Evolutionary conservation across 805 yeast genomes (phyloP).

Genomic region (Candida boleticola): DNA sequence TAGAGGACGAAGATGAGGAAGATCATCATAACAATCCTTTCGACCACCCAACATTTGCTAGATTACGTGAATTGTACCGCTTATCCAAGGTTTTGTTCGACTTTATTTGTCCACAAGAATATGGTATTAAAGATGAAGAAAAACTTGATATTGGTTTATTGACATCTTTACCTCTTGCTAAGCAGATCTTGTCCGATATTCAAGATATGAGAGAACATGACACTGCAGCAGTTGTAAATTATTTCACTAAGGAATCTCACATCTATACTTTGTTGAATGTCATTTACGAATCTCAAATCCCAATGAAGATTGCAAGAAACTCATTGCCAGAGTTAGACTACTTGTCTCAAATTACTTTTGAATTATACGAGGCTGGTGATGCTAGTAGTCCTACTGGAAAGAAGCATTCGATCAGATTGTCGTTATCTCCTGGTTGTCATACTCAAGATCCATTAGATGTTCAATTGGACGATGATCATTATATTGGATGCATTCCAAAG

Average conservation of each 20-base stretch:
- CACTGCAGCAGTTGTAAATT: slow-evolving; percentile 80
- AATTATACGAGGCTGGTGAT: slow-evolving; percentile 81
- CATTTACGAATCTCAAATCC: slow-evolving; percentile 86
- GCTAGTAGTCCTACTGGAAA: slow-evolving; percentile 58
- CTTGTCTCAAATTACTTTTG: slow-evolving; percentile 90
- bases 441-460: slow-evolving; percentile 97
- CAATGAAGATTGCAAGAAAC: slow-evolving; percentile 92
- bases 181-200: slow-evolving; percentile 79
- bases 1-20: slow-evolving; percentile 1
- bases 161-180: slow-evolving; percentile 91
- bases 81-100: slow-evolving; percentile 92
- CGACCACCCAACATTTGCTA: slow-evolving; percentile 75
- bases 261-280: slow-evolving; percentile 91
- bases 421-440: slow-evolving; percentile 97
- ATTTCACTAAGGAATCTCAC: slow-evolving; percentile 96
- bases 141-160: slow-evolving; percentile 93
- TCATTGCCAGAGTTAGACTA: slow-evolving; percentile 96
- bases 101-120: slow-evolving; percentile 97
- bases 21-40: slow-evolving; percentile 43
- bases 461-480: slow-evolving; percentile 92
- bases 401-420: slow-evolving; percentile 84
- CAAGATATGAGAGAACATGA: slow-evolving; percentile 75
- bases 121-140: slow-evolving; percentile 94
- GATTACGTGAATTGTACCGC: slow-evolving; percentile 83
- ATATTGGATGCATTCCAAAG: slow-evolving; percentile 93